Evolutionary conservation across 1,284 basidiomycete species (phyloP), one percentile per base, ranked within the genome.

Genomic region (Cutaneotrichosporon sp.): DNA sequence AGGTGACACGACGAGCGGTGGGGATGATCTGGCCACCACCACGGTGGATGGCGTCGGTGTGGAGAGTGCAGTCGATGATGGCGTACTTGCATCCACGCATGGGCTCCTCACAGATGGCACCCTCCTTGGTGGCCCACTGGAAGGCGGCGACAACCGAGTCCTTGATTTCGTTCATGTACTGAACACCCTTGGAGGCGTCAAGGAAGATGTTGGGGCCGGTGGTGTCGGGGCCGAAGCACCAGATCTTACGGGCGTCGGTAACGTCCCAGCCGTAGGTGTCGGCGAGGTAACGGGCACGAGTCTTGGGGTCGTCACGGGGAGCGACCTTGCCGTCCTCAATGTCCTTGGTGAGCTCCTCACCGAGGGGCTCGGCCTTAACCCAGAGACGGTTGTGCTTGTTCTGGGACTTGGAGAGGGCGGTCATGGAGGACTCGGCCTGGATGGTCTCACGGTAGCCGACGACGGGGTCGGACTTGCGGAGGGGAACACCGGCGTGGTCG

Each of bases 341-440:
- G 61, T 90, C 93, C 70, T 84, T 83, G 63, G 90, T 86, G 57
- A 98, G 84, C 76, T 97, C 92, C 75, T 98, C 96, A 33, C 89
- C 90, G 59, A 98, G 76, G 46, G 96, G 96, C 79, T 85, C 66
- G 41, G 96, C 94, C 82, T 91, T 92, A 63, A 87, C 84, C 77
- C 87, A 98, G 60, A 98, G 82, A 82, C 96, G 90, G 77, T 98
- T 99, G 86, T 98, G 96, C 84, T 99, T 99, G 84, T 99, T 98
- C 81, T 97, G 96, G 47, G 96, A 98, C 79, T 99, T 99, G 64
- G 96, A 97, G 51, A 99, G 82, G 37, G 96, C 96, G 61, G 90
- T 86, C 72, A 98, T 97, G 55, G 86, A 86, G 7, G 94, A 97
- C 79, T 97, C 90, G 54, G 90, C 80, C 80, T 88, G 90, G 76